Evolutionary conservation across 345 rosid genomes (phyloP).

Genomic region (Corchorus olitorius): DNA sequence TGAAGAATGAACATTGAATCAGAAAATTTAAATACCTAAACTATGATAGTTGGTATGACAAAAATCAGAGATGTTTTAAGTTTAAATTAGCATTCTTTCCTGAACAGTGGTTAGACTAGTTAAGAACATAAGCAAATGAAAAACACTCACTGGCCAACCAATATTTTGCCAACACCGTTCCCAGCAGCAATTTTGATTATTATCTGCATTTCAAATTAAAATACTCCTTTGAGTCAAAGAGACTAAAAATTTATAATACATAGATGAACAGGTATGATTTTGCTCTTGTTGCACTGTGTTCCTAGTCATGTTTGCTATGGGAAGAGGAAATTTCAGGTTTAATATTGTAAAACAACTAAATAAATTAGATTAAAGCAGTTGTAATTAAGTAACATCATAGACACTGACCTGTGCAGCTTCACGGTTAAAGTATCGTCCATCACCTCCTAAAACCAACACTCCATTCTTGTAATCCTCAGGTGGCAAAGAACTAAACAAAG

Average conservation of each 20-base stretch:
- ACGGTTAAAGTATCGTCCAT: conserved; percentile 83
- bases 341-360: neutral
- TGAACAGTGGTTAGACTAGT: neutral
- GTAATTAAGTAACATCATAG: neutral
- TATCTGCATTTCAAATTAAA: conserved; percentile 52
- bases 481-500: conserved; percentile 84
- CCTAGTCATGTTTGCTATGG: neutral
- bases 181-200: conserved; percentile 95
- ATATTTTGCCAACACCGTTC: conserved; percentile 79
- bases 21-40: neutral
- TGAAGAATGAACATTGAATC: neutral
- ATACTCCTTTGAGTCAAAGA: conserved; percentile 5
- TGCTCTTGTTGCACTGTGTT: neutral
- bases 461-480: conserved; percentile 78
- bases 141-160: conserved; percentile 78
- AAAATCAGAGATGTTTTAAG: neutral
- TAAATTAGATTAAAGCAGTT: neutral
- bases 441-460: conserved; percentile 84
- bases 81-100: neutral
- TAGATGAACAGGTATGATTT: neutral
- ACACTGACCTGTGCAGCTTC: conserved; percentile 85
- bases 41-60: neutral
- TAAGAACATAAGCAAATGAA: conserved; percentile 11
- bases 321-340: neutral
- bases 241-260: neutral